Conservation (phyloP, 73 alveolate species). For the Paramecium sexaurelia region DNA sequence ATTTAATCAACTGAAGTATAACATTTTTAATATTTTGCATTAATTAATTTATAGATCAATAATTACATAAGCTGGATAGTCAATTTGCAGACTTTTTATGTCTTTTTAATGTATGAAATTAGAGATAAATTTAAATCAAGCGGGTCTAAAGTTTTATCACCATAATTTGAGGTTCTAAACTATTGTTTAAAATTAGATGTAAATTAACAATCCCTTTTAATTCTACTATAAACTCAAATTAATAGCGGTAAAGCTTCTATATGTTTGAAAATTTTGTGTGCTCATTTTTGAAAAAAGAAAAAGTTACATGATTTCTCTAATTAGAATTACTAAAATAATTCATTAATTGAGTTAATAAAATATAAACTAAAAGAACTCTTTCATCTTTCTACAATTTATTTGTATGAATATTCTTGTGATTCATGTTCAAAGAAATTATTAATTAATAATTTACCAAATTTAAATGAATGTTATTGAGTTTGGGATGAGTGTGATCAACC, state of each 20-base stretch:
- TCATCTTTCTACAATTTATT: background rate
- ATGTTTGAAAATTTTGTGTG: conserved; percentile 17
- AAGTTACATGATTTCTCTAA: background rate
- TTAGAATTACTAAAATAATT: conserved; percentile 27
- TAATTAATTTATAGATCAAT: conserved; percentile 24
- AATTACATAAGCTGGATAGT: background rate
- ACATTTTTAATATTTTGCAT: conserved; percentile 37
- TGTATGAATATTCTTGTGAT: background rate
- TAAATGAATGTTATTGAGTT: conserved; percentile 16
- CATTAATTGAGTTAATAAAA: conserved; percentile 46
- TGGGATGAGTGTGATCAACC: conserved; percentile 57
- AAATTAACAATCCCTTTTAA: background rate
- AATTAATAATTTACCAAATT: conserved; percentile 42
- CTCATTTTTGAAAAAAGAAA: conserved; percentile 53
- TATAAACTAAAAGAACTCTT: conserved; percentile 47
- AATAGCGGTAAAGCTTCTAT: conserved; percentile 2
- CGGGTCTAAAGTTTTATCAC: background rate
- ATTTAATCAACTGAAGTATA: background rate
- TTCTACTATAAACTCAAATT: background rate
- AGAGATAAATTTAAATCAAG: background rate
- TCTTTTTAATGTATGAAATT: background rate
- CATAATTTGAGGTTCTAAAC: background rate
- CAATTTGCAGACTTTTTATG: background rate
- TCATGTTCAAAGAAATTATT: conserved; percentile 19
- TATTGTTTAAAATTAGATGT: background rate